These are phyloP conservation scores for Coemansia sp. DNA, from an alignment of 192 early-diverging fungal species.

Conservation along the genomic window DNA sequence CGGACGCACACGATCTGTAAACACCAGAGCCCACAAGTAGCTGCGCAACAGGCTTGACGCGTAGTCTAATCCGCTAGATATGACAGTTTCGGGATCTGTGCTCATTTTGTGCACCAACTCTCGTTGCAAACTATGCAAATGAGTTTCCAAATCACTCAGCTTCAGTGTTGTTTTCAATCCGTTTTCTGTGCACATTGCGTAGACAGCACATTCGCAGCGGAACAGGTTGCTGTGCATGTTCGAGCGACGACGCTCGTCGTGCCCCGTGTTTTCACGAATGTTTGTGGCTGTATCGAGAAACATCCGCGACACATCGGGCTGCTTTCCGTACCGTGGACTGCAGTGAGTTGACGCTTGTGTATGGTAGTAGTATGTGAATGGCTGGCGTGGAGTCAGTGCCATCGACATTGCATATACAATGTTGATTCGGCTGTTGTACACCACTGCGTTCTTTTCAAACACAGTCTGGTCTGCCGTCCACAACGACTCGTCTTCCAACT, in stretches of 20 bases:
- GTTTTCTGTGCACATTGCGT: slow-evolving; percentile 8
- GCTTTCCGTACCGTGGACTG: slow-evolving; percentile 15
- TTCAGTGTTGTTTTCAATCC: background rate
- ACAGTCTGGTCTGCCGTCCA: slow-evolving; percentile 8
- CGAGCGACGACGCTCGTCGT: background rate
- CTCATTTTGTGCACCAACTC: background rate
- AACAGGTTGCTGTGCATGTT: slow-evolving; percentile 22
- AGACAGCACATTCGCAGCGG: slow-evolving; percentile 22
- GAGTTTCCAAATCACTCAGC: slow-evolving; percentile 8
- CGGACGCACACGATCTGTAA: background rate
- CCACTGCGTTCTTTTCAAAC: slow-evolving; percentile 1
- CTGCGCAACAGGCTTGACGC: slow-evolving; percentile 17
- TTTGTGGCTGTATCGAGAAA: background rate
- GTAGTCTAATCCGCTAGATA: background rate
- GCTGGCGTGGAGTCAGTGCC: slow-evolving; percentile 29
- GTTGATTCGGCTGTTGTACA: slow-evolving; percentile 10
- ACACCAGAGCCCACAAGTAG: slow-evolving; percentile 35
- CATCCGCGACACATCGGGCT: background rate
- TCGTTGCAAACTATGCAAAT: slow-evolving; percentile 18
- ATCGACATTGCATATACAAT: slow-evolving; percentile 21
- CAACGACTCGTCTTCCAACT: background rate
- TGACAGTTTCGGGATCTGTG: background rate
- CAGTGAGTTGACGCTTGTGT: slow-evolving; percentile 24
- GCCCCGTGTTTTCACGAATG: background rate
- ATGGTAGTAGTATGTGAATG: slow-evolving; percentile 41